Evolutionary conservation across 495 filamentous ascomycete species (phyloP), one percentile per base, ranked within the genome.

Genomic region (Tuber microsphaerosporum): DNA sequence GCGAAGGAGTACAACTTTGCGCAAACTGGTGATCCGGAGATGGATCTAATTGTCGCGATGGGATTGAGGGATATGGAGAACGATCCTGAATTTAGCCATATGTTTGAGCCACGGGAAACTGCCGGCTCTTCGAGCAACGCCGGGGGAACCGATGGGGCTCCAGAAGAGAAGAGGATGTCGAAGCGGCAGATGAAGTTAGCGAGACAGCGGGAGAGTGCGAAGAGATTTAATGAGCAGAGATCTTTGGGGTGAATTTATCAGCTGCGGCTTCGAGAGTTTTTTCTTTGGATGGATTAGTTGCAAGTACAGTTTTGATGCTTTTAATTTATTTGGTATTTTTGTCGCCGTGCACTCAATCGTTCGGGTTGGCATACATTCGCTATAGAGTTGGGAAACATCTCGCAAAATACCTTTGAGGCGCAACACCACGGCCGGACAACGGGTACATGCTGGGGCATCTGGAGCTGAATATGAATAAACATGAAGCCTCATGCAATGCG

Each of bases 171-270:
- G 31, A 45, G 46, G 39, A 41, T 41, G 69, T 39, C 45, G 39
- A 75, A 75, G 74, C 39, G 46, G 71, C 56, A 73, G 31, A 51
- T 72, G 31, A 71, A 73, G 75, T 44, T 74, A 72, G 61, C 76
- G 56, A 78, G 85, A 78, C 85, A 87, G 77, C 80, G 73, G 34
- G 51, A 69, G 51, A 26, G n/a, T 42, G 51, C 44, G 37, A 70
- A 41, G 34, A 65, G 26, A 14, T 65, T 65, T 17, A 65, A 65
- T 16, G 26, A 26, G 26, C 56, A 65, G 56, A 65, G 56, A 19
- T 17, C n/a, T 19, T 34, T 26, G 12, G 26, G 56, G 26, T 65
- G 16, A 65, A 31, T 65, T 65, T 34, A 31, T 19, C 9, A 34
- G 26, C 56, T 7, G 4, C 7, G 26, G 26, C 3, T 31, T 65